Evolutionary conservation across 2,329 filamentous ascomycete species (phyloP).

Genomic region (Chaetomiaceae sp.): DNA sequence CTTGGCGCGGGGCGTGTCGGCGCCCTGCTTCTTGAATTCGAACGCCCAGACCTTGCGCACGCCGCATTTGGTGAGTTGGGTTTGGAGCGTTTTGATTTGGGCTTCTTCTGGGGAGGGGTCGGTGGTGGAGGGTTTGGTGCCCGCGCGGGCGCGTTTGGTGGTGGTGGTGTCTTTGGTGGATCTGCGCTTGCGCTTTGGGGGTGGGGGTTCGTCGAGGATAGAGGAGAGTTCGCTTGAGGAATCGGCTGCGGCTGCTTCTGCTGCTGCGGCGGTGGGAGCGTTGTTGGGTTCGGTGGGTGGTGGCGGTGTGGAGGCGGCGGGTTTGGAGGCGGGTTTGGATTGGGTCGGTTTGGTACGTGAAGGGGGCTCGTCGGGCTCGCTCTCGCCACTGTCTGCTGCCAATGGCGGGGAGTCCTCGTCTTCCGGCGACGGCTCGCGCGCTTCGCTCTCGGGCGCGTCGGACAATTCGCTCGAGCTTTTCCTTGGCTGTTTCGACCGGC

Average conservation of each 20-base stretch:
- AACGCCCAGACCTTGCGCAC: conserved; percentile 86
- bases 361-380: conserved; percentile 5
- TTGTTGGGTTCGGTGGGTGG: conserved; percentile 8
- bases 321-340: background rate
- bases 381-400: conserved; percentile 11
- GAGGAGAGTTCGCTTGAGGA: conserved; percentile 21
- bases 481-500: conserved; percentile 20
- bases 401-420: background rate
- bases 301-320: background rate
- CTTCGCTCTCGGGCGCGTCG: background rate
- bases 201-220: conserved; percentile 21
- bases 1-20: conserved; percentile 64
- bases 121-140: conserved; percentile 32
- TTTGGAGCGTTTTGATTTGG: conserved; percentile 83
- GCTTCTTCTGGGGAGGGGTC: conserved; percentile 55
- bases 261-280: no score
- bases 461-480: conserved; percentile 25
- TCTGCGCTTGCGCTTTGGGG: conserved; percentile 46
- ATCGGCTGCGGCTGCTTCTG: conserved; percentile 10
- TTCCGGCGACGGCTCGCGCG: background rate
- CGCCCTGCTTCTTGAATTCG: conserved; percentile 68
- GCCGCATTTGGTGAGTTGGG: conserved; percentile 82
- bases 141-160: conserved; percentile 27
- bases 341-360: conserved; percentile 22
- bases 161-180: conserved; percentile 33